Base-by-base conservation (phyloP, 2,329 filamentous ascomycete species). In the Thielaviopsis punctulata region DNA sequence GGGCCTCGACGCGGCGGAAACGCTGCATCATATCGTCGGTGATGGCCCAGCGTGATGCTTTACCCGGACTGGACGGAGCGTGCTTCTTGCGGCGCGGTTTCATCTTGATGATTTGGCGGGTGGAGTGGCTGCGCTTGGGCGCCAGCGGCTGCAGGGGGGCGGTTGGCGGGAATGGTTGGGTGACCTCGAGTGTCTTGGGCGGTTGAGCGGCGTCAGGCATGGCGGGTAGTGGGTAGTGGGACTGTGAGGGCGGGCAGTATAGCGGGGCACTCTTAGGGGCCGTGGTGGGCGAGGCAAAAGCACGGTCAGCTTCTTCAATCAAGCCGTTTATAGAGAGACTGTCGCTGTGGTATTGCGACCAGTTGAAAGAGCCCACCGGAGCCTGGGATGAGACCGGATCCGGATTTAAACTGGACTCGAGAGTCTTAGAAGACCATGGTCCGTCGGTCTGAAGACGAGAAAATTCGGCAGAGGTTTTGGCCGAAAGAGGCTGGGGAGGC, bases 1-100 rank as follows among this genome's bases (percentile, higher is more conserved):
- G 73, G 0, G 70, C 76, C 56, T 80, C 75, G 51, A 75, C 67
- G 46, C 69, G 69, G 56, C 69, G 69, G 60, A 80, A 78, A 45
- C 74, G 66, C 44, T 72, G 73, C 18, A 72, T 68, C 58, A 80
- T 68, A 56, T 76, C 77, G 49, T 76, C 73, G 0, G 74, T 68
- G 25, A 80, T 61, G 13, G 70, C 71, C 73, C 75, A 76, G 62
- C 71, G 67, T 44, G 72, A 61, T 13, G 57, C 51, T 33, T 58
- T 59, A 9, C 57, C 33, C 27, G 45, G 39, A 21, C 48, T 39
- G 30, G 36, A 22, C 43, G 48, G 45, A 13, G 39, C 24, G 5
- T 19, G 45, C 22, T 45, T 50, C 18, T 56, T 52, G n/a, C 47
- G 48, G 12, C 47, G 48, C 25, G 47, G 44, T 24, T 53, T 57